Conservation (phyloP, 805 yeast genomes). For the Candida cerambycidarum region DNA sequence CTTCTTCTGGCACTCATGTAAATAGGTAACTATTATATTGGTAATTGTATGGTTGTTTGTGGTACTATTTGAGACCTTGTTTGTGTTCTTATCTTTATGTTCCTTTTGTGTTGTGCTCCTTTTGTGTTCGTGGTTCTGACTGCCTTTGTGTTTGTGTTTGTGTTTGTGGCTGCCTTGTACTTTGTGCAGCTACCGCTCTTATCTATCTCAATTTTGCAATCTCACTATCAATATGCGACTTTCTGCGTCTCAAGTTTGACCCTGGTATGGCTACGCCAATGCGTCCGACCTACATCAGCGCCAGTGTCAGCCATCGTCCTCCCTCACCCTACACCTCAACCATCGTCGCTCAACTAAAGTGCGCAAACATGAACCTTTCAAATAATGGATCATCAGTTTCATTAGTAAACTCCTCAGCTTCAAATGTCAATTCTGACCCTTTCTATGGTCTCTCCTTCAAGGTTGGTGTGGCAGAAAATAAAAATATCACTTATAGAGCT, state of each 20-base stretch:
- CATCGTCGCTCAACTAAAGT: background rate
- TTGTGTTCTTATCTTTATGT: no score
- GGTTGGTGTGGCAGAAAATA: slow-evolving; percentile 92
- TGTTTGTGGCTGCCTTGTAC: background rate
- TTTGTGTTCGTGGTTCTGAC: no score
- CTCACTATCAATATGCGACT: background rate
- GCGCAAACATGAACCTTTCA: slow-evolving; percentile 1
- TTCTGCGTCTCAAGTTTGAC: background rate
- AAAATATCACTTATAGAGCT: slow-evolving; percentile 74
- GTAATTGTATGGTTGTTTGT: no score
- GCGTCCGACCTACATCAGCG: no score
- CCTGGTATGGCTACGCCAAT: no score
- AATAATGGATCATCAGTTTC: slow-evolving; percentile 15
- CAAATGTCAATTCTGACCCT: slow-evolving; percentile 33
- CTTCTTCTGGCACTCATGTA: slow-evolving; percentile 10
- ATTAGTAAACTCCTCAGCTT: slow-evolving; percentile 16
- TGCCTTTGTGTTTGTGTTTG: no score
- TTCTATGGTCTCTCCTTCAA: slow-evolving; percentile 63
- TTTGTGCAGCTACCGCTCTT: background rate
- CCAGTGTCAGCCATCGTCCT: background rate
- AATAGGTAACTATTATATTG: no score
- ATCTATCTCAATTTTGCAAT: background rate
- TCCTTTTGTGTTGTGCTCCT: no score
- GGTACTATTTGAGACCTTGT: background rate
- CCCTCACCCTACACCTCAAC: background rate